Conservation (phyloP, 192 early-diverging fungal species). For the Coemansia furcata region DNA sequence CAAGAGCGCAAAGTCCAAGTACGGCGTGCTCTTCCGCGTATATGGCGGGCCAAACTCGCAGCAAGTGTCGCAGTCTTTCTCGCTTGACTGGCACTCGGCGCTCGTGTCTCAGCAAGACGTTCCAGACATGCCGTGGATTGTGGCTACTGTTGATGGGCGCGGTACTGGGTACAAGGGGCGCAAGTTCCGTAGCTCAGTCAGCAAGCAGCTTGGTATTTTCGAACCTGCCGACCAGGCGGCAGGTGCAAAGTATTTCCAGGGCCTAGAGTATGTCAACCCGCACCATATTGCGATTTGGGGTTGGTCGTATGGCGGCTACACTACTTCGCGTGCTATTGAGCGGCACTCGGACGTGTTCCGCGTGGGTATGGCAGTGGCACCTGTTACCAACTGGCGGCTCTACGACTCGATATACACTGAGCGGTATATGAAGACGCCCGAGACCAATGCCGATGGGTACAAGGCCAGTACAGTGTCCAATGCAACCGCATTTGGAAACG, state of each 20-base stretch:
- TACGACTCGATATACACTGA: conserved; percentile 96
- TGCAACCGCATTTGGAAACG: conserved; percentile 77
- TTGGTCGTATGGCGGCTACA: conserved; percentile 94
- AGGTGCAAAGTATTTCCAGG: conserved; percentile 68
- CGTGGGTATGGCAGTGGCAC: conserved; percentile 90
- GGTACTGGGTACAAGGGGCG: conserved; percentile 89
- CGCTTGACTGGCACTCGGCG: conserved; percentile 70
- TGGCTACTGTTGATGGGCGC: conserved; percentile 79
- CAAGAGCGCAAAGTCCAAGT: conserved; percentile 57
- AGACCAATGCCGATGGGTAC: conserved; percentile 78
- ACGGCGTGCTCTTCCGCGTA: conserved; percentile 85
- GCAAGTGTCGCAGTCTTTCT: conserved; percentile 63
- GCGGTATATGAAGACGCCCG: conserved; percentile 91
- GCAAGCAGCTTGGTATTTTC: conserved; percentile 71
- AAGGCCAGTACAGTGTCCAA: conserved; percentile 68
- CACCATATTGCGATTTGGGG: conserved; percentile 90
- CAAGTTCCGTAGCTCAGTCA: conserved; percentile 71
- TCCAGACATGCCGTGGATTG: conserved; percentile 63
- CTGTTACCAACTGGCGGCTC: conserved; percentile 90
- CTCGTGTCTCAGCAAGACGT: conserved; percentile 58
- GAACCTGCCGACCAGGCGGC: conserved; percentile 88
- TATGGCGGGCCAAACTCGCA: conserved; percentile 94
- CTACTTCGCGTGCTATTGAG: conserved; percentile 83
- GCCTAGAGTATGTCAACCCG: conserved; percentile 74
- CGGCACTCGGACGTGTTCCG: conserved; percentile 76